Percentiles rank a stretch among this genome's conserved stretches.
These are phyloP conservation scores for Teratosphaeria zuluensis DNA, from an alignment of 2,329 filamentous ascomycete genomes.

Conservation along the genomic window DNA sequence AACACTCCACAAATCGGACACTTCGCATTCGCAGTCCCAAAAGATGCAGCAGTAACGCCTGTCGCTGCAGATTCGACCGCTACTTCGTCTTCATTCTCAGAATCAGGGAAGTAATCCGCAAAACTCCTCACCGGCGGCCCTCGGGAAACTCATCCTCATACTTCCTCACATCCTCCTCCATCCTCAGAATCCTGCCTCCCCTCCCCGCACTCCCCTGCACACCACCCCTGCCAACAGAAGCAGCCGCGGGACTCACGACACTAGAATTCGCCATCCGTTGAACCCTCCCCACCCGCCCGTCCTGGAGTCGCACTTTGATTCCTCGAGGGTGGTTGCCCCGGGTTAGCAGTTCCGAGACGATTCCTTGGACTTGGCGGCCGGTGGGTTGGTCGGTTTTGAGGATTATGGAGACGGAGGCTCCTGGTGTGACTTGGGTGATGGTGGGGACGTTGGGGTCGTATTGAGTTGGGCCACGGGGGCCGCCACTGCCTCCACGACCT, in stretches of 20 bases:
- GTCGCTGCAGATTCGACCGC: conserved; percentile 1
- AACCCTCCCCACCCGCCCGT: conserved; percentile 65
- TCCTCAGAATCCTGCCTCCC: conserved; percentile 1
- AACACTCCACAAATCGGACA: conserved; percentile 61
- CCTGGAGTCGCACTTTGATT: conserved; percentile 62
- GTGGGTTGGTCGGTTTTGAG: conserved; percentile 69
- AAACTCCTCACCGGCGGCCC: conserved; percentile 18
- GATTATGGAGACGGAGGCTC: conserved; percentile 60
- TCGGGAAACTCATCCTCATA: conserved; percentile 8
- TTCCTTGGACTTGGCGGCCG: conserved; percentile 58
- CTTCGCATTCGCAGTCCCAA: conserved; percentile 21
- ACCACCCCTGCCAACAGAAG: background rate
- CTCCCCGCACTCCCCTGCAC: background rate
- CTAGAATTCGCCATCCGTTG: conserved; percentile 44
- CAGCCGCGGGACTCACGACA: background rate
- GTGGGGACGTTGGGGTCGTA: conserved; percentile 19
- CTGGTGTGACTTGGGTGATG: conserved; percentile 44
- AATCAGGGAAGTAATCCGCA: conserved; percentile 17
- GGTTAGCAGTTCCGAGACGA: conserved; percentile 59
- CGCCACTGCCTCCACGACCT: background rate
- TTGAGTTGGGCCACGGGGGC: background rate
- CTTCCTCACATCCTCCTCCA: conserved; percentile 5
- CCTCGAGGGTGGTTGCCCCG: conserved; percentile 65
- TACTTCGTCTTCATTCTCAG: conserved; percentile 12
- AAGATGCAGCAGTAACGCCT: conserved; percentile 9